Evolutionary conservation across 768 basidiomycete genomes (phyloP).

Genomic region (Mycena sanguinolenta): DNA sequence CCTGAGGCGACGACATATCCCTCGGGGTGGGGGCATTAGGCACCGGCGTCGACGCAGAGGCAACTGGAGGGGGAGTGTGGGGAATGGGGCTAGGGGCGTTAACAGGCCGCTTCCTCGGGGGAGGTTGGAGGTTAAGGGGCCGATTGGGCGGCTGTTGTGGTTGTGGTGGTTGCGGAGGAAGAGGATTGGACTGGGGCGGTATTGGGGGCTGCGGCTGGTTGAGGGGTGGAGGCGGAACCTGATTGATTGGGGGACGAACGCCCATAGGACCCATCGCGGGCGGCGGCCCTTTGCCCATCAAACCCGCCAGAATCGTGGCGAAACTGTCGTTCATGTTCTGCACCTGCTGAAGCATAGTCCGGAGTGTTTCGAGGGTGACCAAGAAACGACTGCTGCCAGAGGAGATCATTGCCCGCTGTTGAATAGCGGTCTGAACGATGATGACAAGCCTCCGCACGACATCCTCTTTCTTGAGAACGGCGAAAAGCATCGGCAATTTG

Average conservation of each 20-base stretch:
- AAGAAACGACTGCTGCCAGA: conserved; percentile 57
- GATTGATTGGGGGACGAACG: conserved; percentile 16
- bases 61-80: conserved; percentile 63
- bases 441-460: conserved; percentile 62
- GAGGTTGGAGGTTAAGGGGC: conserved; percentile 42
- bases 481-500: conserved; percentile 61
- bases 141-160: conserved; percentile 38
- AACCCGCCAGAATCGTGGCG: conserved; percentile 40
- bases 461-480: conserved; percentile 62
- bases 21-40: conserved; percentile 67
- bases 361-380: conserved; percentile 54
- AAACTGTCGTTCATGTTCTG: conserved; percentile 57
- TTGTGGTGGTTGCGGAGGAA: conserved; percentile 7
- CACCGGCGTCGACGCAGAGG: conserved; percentile 56
- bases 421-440: conserved; percentile 63
- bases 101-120: conserved; percentile 38
- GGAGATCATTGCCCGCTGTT: conserved; percentile 57
- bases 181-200: conserved; percentile 17
- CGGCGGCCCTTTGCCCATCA: conserved; percentile 29
- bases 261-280: conserved; percentile 7
- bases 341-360: conserved; percentile 59
- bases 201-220: conserved; percentile 20
- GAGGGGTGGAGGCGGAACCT: conserved; percentile 8
- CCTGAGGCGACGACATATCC: conserved; percentile 70
- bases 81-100: conserved; percentile 57